phyloP scores from a whole-genome alignment of 1,139 yeast genomes.

The Lodderomyces pseudojiufengensis region DNA sequence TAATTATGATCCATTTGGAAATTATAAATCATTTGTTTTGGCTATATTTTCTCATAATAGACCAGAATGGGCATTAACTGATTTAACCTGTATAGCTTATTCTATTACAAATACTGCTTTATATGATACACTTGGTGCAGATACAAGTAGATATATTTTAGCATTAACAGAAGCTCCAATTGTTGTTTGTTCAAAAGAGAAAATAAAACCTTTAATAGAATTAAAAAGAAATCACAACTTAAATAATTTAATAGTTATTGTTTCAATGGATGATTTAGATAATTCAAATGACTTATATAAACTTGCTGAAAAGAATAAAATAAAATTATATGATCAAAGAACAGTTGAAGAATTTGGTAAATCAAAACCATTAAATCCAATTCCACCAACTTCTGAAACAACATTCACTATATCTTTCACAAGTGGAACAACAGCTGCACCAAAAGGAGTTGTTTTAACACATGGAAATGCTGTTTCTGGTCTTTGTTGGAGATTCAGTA shows the following conservation, averaged over 20 bases:
- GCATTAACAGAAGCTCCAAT: slow-evolving; percentile 33
- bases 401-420: slow-evolving; percentile 69
- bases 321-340: slow-evolving; percentile 29
- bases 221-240: slow-evolving; percentile 23
- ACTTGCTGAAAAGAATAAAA: slow-evolving; percentile 21
- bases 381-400: slow-evolving; percentile 54
- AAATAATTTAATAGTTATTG: slow-evolving; percentile 28
- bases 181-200: slow-evolving; percentile 34
- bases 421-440: slow-evolving; percentile 65
- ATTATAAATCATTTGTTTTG: slow-evolving; percentile 28
- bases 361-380: slow-evolving; percentile 39
- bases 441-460: slow-evolving; percentile 66
- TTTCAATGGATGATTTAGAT: slow-evolving; percentile 42
- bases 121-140: slow-evolving; percentile 40
- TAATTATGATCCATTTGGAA: slow-evolving; percentile 18
- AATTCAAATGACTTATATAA: slow-evolving; percentile 16
- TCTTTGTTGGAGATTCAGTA: slow-evolving; percentile 24
- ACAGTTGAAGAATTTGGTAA: slow-evolving; percentile 57
- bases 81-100: slow-evolving; percentile 34
- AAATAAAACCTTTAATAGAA: slow-evolving; percentile 23
- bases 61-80: slow-evolving; percentile 37
- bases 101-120: slow-evolving; percentile 38
- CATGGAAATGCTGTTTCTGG: slow-evolving; percentile 54
- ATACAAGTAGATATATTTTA: slow-evolving; percentile 33
- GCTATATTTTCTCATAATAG: slow-evolving; percentile 35